Base-by-base conservation (phyloP, 805 yeast species). In the Yarrowia sp. region DNA sequence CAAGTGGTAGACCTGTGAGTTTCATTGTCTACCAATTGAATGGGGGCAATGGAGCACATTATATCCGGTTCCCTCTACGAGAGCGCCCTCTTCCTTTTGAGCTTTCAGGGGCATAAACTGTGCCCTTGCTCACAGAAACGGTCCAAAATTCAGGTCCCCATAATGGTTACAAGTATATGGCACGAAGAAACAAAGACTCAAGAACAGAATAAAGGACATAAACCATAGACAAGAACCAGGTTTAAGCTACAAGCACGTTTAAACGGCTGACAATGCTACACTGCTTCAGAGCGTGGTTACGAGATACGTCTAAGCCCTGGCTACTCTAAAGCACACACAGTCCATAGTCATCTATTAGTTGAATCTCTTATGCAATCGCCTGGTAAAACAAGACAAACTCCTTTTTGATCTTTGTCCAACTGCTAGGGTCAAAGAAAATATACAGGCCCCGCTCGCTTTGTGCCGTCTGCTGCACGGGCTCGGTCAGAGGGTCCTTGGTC, bases 371-470 rank as follows among this genome's bases (percentile, higher is more conserved):
- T 78, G 88, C 86, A 71, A 87, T 86, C 60, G 87, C 86, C 61
- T 85, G 87, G 74, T 87, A 87, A 74, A 83, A 83, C 66, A 87
- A 75, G 14, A 85, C 81, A 74, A 86, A 86, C 73, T 87, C 90
- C 74, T 86, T 85, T 77, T 90, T 92, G 71, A 94, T 92, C 78
- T 91, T 91, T 74, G 92, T 97, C 99, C 99, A 95, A 70, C 90
- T 86, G 72, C 88, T 91, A 5, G 98, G 98, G 75, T 95, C 98
- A 76, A 95, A 95, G 77, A 95, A 94, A 30, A 93, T 88, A 76
- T 95, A 95, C 10, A 92, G 87, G 0, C 99, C 98, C 70, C 94
- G 85, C 79, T 95, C 99, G 67, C 93, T 91, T 42, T 90, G 94
- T 43, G 88, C 89, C 40, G 89, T 85, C 69, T 92, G 91, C 71